Evolutionary conservation across 225 moss, liverwort and hornwort genomes (phyloP).

Genomic region (Asterella californica): DNA sequence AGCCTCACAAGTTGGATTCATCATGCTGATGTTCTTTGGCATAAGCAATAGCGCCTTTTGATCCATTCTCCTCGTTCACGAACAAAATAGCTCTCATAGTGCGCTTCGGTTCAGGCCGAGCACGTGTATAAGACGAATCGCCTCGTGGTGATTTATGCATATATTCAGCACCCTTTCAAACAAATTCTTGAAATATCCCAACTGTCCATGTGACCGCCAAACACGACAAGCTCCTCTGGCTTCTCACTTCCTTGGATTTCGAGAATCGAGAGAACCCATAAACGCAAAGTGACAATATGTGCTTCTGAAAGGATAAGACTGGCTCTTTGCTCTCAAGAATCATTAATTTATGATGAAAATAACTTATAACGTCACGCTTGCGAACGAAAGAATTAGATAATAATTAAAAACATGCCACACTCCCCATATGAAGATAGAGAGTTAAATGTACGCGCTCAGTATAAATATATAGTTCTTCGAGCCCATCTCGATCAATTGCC

Average conservation of each 20-base stretch:
- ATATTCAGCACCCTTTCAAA: neutral
- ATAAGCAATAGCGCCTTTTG: conserved; percentile 61
- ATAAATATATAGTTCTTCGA: too few relatives aligned
- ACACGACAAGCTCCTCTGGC: conserved; percentile 65
- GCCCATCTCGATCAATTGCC: too few relatives aligned
- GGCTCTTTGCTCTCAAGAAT: too few relatives aligned
- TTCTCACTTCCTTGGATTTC: conserved; percentile 57
- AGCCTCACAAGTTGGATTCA: conserved; percentile 46
- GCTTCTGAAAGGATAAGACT: too few relatives aligned
- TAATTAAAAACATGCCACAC: too few relatives aligned
- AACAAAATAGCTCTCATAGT: conserved; percentile 72
- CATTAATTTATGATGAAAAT: too few relatives aligned
- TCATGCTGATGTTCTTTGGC: conserved; percentile 49
- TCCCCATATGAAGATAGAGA: too few relatives aligned
- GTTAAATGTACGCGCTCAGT: too few relatives aligned
- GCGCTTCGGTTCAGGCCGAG: conserved; percentile 58
- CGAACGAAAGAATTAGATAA: too few relatives aligned
- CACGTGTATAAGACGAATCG: conserved; percentile 30
- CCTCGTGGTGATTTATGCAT: conserved; percentile 12
- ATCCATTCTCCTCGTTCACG: conserved; percentile 88
- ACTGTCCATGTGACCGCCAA: conserved; percentile 88
- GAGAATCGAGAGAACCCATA: conserved; percentile 56
- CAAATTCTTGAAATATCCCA: conserved; percentile 52
- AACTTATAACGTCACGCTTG: too few relatives aligned
- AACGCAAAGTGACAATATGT: too few relatives aligned